phyloP scores from a whole-genome alignment of 129 eudicot species.

The Logfia minima region DNA sequence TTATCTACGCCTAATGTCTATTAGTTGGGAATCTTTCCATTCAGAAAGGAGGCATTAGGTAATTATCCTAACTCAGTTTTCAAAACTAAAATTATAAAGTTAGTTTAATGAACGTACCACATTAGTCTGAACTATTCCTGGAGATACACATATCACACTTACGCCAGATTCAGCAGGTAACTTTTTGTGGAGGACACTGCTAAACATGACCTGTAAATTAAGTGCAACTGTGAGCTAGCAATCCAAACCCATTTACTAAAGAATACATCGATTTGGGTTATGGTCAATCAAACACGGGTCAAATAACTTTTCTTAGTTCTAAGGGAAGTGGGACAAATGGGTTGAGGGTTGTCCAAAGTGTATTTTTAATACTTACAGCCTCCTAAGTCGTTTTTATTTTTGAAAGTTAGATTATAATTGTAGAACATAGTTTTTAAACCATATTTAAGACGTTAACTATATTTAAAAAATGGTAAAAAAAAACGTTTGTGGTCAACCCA shows the following conservation, averaged over 20 bases:
- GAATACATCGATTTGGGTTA: not conserved
- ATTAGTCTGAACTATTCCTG: constrained; percentile 95
- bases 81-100: constrained; percentile 8
- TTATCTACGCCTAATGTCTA: not conserved
- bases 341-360: not conserved
- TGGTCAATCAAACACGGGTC: not conserved
- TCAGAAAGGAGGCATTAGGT: not conserved
- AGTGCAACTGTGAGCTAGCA: constrained; percentile 7
- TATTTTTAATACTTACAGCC: not conserved
- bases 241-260: not conserved
- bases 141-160: constrained; percentile 81
- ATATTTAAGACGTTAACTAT: not conserved
- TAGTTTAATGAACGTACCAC: constrained; percentile 59
- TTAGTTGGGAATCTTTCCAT: constrained; percentile 3
- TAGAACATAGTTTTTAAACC: not conserved
- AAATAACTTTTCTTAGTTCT: not conserved
- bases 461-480: not conserved
- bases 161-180: constrained; percentile 92
- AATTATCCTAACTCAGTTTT: not conserved
- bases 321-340: not conserved
- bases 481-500: not conserved
- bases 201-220: constrained; percentile 84
- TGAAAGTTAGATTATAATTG: not conserved
- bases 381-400: not conserved
- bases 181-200: constrained; percentile 80